Evolutionary conservation across 257 asterid species (phyloP).

Genomic region (Orobanche coerulescens): DNA sequence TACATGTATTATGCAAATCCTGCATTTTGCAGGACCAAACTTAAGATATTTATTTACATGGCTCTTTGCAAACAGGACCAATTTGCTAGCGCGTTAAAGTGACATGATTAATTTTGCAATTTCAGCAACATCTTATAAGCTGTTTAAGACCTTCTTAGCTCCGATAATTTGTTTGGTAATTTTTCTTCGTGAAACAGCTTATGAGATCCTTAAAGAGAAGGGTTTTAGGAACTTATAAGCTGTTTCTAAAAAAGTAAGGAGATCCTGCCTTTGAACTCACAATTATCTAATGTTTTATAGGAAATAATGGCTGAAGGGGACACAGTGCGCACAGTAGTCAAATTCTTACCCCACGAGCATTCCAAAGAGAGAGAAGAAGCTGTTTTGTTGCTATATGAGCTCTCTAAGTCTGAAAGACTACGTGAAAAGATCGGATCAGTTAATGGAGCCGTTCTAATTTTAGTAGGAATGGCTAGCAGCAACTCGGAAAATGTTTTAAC

Average conservation of each 20-base stretch:
- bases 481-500: slow-evolving; percentile 60
- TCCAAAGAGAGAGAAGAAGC: slow-evolving; percentile 92
- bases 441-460: slow-evolving; percentile 74
- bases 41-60: too few relatives aligned
- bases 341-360: slow-evolving; percentile 65
- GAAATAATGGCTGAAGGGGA: slow-evolving; percentile 91
- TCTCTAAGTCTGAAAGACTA: slow-evolving; percentile 62
- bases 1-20: too few relatives aligned
- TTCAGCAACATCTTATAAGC: neutral
- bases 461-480: slow-evolving; percentile 94
- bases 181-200: neutral
- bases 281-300: slow-evolving; percentile 33
- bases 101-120: too few relatives aligned
- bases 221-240: neutral
- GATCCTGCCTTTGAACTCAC: neutral
- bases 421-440: slow-evolving; percentile 86
- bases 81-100: too few relatives aligned
- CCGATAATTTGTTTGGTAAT: too few relatives aligned
- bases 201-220: neutral
- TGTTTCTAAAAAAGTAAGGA: neutral
- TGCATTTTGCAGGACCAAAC: too few relatives aligned
- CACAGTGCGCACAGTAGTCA: slow-evolving; percentile 76
- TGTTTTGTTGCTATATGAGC: slow-evolving; percentile 73
- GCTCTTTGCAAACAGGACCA: too few relatives aligned
- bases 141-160: neutral